phyloP scores from a whole-genome alignment of 495 filamentous ascomycete genomes.

The Trichoderma gamsii region DNA sequence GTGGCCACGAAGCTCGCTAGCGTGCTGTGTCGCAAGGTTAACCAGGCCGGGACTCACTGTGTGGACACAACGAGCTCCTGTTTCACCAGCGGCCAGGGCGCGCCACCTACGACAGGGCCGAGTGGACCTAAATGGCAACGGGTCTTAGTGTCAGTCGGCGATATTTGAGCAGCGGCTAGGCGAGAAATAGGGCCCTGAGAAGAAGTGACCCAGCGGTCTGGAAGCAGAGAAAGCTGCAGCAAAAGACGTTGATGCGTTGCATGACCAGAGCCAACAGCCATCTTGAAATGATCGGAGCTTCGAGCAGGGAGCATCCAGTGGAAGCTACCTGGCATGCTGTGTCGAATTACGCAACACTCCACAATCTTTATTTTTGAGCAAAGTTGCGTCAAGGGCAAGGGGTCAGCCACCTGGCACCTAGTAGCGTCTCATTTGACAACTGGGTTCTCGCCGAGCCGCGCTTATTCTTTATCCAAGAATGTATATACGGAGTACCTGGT shows the following conservation, averaged over 20 bases:
- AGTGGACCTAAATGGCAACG: constrained; percentile 2
- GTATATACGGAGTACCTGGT: constrained; percentile 1
- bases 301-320: not conserved
- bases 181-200: constrained; percentile 2
- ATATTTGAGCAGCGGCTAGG: not conserved
- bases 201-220: not conserved
- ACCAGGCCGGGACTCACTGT: constrained; percentile 5
- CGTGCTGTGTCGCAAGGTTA: constrained; percentile 5
- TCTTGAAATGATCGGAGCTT: not conserved
- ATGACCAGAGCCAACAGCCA: not conserved
- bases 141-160: not conserved
- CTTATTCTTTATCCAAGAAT: not conserved
- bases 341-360: not conserved
- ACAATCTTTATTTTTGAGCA: constrained; percentile 10
- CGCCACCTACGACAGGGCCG: constrained; percentile 29
- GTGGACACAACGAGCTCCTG: constrained; percentile 32
- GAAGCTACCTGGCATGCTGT: not conserved
- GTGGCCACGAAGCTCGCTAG: not conserved
- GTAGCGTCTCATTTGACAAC: not conserved
- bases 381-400: constrained; percentile 2
- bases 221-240: not conserved
- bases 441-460: not conserved
- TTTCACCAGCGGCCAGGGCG: constrained; percentile 36
- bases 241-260: not conserved
- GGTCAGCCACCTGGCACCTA: constrained; percentile 3